phyloP scores from a whole-genome alignment of 768 basidiomycete genomes.

The Gloeophyllum trabeum region DNA sequence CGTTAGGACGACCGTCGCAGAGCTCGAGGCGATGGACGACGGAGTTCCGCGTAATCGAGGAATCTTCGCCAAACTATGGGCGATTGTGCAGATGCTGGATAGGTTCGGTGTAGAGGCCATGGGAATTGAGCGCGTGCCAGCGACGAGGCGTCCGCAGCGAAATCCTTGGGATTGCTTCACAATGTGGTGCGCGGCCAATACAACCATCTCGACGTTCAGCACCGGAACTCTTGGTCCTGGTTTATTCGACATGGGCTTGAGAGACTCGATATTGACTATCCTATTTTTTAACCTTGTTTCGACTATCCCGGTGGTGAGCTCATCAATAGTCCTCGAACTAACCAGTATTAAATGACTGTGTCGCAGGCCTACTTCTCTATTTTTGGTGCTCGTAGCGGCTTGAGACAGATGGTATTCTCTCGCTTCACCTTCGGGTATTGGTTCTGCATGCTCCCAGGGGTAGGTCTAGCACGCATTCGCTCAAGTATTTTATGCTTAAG shows the following conservation, averaged over 20 bases:
- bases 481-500: conserved; percentile 1
- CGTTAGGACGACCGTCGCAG: background rate
- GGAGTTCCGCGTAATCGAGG: background rate
- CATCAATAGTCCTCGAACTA: background rate
- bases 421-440: conserved; percentile 29
- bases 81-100: background rate
- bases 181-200: conserved; percentile 23
- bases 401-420: conserved; percentile 30
- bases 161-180: background rate
- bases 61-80: background rate
- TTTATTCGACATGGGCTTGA: conserved; percentile 22
- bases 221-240: conserved; percentile 25
- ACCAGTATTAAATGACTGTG: background rate
- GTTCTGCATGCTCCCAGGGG: background rate
- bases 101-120: conserved; percentile 21
- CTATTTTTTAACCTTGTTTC: conserved; percentile 28
- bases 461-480: background rate
- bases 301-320: conserved; percentile 14
- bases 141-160: conserved; percentile 11
- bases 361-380: conserved; percentile 19
- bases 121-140: conserved; percentile 23
- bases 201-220: conserved; percentile 22
- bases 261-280: conserved; percentile 25
- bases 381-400: conserved; percentile 27
- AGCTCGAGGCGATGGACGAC: background rate